phyloP scores from a whole-genome alignment of 177 flowering plant genomes.

The Vitis hybrid region DNA sequence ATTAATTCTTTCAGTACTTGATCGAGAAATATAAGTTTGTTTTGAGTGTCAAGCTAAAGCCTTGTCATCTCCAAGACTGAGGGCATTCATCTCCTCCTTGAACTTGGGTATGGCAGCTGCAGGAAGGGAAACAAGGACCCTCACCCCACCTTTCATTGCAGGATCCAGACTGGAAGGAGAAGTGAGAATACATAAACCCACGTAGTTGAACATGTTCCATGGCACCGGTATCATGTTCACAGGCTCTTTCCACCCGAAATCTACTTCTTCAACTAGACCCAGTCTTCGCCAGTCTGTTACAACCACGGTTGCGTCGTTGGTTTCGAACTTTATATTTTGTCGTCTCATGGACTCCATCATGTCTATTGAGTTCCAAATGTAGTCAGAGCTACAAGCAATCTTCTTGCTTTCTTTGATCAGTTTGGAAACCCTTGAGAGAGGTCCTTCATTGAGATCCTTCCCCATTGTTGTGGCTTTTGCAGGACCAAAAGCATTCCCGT shows the following conservation, averaged over 20 bases:
- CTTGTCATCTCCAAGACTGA: conserved; percentile 5
- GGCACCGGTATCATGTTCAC: conserved; percentile 31
- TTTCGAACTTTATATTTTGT: conserved; percentile 2
- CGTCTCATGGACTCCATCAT: conserved; percentile 11
- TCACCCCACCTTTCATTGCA: conserved; percentile 29
- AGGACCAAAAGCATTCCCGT: conserved; percentile 34
- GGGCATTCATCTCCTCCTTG: conserved; percentile 34
- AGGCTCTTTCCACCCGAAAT: conserved; percentile 26
- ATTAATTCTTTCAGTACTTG: no score
- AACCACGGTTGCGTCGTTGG: conserved; percentile 19
- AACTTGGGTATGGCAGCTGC: conserved; percentile 32
- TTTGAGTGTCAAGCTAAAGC: no score
- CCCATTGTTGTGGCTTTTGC: conserved; percentile 13
- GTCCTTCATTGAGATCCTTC: conserved; percentile 17
- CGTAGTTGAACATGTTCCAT: conserved; percentile 20
- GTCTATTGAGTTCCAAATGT: conserved; percentile 6
- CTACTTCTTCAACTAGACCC: conserved; percentile 28
- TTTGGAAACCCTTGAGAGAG: conserved; percentile 18
- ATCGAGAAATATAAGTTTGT: no score
- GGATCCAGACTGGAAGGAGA: conserved; percentile 25
- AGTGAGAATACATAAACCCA: conserved; percentile 27
- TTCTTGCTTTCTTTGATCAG: conserved; percentile 29
- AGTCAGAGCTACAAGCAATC: background rate
- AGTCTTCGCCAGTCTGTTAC: conserved; percentile 39
- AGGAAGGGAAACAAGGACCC: conserved; percentile 33